A percentile compares a stretch with the other conserved stretches of the same genome.
phyloP scores from a whole-genome alignment of 768 basidiomycete species.

The Dioszegia aurantiaca region DNA sequence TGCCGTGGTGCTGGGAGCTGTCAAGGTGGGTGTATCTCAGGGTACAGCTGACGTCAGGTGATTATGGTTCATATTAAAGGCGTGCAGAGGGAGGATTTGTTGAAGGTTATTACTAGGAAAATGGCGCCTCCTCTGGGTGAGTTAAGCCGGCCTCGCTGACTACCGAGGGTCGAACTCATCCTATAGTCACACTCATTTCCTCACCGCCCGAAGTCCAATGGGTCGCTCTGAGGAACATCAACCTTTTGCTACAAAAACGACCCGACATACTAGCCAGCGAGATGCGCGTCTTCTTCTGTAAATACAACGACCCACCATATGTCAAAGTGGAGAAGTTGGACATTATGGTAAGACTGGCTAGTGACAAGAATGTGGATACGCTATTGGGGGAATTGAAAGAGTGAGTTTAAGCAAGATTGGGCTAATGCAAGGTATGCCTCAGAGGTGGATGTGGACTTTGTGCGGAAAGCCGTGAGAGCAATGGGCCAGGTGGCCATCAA shows the following conservation, averaged over 20 bases:
- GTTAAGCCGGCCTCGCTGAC: slow-evolving; percentile 19
- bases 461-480: slow-evolving; percentile 86
- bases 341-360: slow-evolving; percentile 92
- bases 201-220: slow-evolving; percentile 97
- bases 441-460: slow-evolving; percentile 98
- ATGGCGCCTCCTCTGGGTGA: slow-evolving; percentile 82
- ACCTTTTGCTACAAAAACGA: slow-evolving; percentile 89
- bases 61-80: slow-evolving; percentile 95
- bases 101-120: slow-evolving; percentile 81
- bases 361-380: slow-evolving; percentile 89
- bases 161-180: too few relatives aligned
- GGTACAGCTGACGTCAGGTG: slow-evolving; percentile 58
- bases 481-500: slow-evolving; percentile 96
- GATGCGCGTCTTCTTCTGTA: slow-evolving; percentile 99
- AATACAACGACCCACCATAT: slow-evolving; percentile 98
- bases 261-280: slow-evolving; percentile 86
- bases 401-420: slow-evolving; percentile 56
- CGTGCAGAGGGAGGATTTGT: slow-evolving; percentile 75
- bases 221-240: slow-evolving; percentile 96
- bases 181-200: slow-evolving; percentile 80
- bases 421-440: slow-evolving; percentile 71
- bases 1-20: slow-evolving; percentile 91
- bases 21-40: slow-evolving; percentile 62
- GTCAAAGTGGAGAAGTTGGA: slow-evolving; percentile 98
- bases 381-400: slow-evolving; percentile 93